phyloP scores from a whole-genome alignment of 2,329 filamentous ascomycete species.

The Arthrobotrys entomopaga region DNA sequence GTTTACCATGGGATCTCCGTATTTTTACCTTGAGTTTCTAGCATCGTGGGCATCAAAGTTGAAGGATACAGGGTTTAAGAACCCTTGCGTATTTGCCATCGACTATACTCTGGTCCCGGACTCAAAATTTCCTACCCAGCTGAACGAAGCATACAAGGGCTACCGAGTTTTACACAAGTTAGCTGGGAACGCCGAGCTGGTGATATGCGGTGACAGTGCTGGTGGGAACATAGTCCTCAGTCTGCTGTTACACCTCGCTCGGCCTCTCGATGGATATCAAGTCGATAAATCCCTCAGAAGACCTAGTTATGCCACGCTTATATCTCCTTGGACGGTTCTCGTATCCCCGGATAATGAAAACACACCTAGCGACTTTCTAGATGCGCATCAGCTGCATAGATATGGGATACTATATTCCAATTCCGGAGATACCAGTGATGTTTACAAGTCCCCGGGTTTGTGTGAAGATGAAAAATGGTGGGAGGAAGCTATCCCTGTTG shows the following conservation, averaged over 20 bases:
- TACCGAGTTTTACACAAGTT: conserved; percentile 74
- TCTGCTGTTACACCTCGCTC: conserved; percentile 74
- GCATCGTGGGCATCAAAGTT: conserved; percentile 76
- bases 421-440: conserved; percentile 66
- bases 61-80: conserved; percentile 72
- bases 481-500: conserved; percentile 72
- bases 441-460: conserved; percentile 75
- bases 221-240: conserved; percentile 79
- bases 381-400: conserved; percentile 71
- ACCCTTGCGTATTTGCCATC: conserved; percentile 80
- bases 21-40: conserved; percentile 87
- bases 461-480: conserved; percentile 75
- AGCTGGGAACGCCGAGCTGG: conserved; percentile 70
- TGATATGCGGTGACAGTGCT: conserved; percentile 81
- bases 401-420: conserved; percentile 78
- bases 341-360: conserved; percentile 74
- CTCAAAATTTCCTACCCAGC: conserved; percentile 76
- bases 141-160: conserved; percentile 75
- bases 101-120: conserved; percentile 85
- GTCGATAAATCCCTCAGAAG: conserved; percentile 63
- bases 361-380: conserved; percentile 79
- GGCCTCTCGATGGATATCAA: conserved; percentile 7
- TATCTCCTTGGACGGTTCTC: conserved; percentile 83
- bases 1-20: conserved; percentile 81
- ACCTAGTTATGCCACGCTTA: conserved; percentile 74